Evolutionary conservation across 192 early-diverging fungal species (phyloP).

Genomic region (Mortierella antarctica): DNA sequence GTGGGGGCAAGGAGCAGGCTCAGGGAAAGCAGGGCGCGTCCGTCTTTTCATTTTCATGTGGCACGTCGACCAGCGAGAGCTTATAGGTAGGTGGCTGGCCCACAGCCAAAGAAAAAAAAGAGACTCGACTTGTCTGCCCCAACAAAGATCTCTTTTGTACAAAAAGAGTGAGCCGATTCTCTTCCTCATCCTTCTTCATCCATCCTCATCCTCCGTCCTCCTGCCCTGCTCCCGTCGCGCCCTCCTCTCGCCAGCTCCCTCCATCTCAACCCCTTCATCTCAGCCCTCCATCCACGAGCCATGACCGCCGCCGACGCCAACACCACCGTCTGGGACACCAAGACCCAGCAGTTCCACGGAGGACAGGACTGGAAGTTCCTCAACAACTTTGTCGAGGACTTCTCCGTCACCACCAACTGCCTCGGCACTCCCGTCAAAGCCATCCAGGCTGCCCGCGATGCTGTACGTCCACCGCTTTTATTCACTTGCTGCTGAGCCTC

Average conservation of each 20-base stretch:
- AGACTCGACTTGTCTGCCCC: too few relatives aligned
- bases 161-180: background rate
- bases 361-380: conserved; percentile 87
- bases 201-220: background rate
- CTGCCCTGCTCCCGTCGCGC: background rate
- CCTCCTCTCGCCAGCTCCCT: background rate
- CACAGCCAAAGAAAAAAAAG: too few relatives aligned
- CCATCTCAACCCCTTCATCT: background rate
- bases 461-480: conserved; percentile 58
- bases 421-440: conserved; percentile 84
- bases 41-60: too few relatives aligned
- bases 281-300: background rate
- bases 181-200: background rate
- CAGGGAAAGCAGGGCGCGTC: too few relatives aligned
- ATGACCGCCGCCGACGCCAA: conserved; percentile 32
- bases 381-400: conserved; percentile 92
- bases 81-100: too few relatives aligned
- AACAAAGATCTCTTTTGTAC: too few relatives aligned
- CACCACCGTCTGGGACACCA: conserved; percentile 83
- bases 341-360: conserved; percentile 89
- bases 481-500: background rate
- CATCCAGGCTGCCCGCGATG: conserved; percentile 75
- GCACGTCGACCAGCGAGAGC: too few relatives aligned
- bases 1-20: too few relatives aligned
- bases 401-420: conserved; percentile 91